These are phyloP conservation scores for Psilocybe sp. DNA, from an alignment of 768 basidiomycete genomes.

Conservation along the genomic window DNA sequence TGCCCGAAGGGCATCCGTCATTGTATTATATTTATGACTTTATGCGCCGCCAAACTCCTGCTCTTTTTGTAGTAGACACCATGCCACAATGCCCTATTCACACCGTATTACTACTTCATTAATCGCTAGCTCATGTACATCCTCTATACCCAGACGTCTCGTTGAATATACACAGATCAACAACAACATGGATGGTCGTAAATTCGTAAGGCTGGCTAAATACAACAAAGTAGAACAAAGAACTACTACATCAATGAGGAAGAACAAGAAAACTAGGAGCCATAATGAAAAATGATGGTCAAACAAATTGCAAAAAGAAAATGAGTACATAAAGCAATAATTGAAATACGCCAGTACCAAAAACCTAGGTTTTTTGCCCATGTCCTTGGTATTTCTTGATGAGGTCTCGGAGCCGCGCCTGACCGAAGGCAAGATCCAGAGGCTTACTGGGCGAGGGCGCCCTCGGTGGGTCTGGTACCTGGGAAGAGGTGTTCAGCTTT, in stretches of 20 bases:
- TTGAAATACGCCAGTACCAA: neutral
- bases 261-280: constrained; percentile 3
- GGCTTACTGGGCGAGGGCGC: constrained; percentile 22
- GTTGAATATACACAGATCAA: neutral
- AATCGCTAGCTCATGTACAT: no score
- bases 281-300: constrained; percentile 3
- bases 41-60: no score
- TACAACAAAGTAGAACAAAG: constrained; percentile 5
- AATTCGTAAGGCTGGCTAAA: constrained; percentile 20
- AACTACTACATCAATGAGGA: neutral
- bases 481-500: constrained; percentile 5
- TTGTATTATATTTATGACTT: no score
- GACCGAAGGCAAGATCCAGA: constrained; percentile 68
- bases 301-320: constrained; percentile 1
- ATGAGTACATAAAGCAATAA: constrained; percentile 1
- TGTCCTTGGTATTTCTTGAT: constrained; percentile 77
- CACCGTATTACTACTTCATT: no score
- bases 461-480: constrained; percentile 10
- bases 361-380: constrained; percentile 13
- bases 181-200: constrained; percentile 8
- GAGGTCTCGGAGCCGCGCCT: constrained; percentile 71
- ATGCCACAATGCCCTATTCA: no score
- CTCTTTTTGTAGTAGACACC: no score
- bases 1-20: no score
- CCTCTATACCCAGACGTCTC: neutral